phyloP scores from a whole-genome alignment of 768 basidiomycete species.

The Mycena filopes region DNA sequence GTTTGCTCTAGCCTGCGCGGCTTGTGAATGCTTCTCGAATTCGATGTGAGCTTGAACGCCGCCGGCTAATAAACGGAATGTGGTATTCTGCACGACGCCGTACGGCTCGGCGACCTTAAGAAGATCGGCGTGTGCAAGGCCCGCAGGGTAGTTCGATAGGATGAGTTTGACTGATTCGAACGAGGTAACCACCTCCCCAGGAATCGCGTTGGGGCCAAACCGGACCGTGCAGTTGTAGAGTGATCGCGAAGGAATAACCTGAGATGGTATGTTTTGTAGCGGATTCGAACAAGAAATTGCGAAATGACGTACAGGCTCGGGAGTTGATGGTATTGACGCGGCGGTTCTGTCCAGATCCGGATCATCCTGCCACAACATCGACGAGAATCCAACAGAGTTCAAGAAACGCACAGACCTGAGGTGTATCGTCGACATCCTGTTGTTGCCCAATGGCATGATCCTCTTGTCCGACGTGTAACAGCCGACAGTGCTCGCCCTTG shows the following conservation, averaged over 20 bases:
- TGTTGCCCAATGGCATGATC: not conserved
- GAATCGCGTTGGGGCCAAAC: constrained; percentile 18
- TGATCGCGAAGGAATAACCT: constrained; percentile 13
- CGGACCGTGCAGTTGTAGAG: constrained; percentile 18
- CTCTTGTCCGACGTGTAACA: constrained; percentile 8
- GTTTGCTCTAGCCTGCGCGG: constrained; percentile 21
- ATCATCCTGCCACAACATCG: not conserved
- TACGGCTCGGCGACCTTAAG: constrained; percentile 14
- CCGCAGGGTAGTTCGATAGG: constrained; percentile 20
- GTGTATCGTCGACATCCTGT: not conserved
- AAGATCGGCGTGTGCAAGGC: constrained; percentile 19
- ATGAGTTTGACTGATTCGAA: constrained; percentile 19
- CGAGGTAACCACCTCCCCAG: constrained; percentile 15
- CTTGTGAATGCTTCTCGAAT: constrained; percentile 21
- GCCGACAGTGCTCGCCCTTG: constrained; percentile 9
- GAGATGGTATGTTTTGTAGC: not conserved
- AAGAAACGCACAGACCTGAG: constrained; percentile 10
- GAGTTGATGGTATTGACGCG: not conserved
- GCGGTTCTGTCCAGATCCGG: not conserved
- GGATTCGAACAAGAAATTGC: not conserved
- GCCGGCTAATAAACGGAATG: constrained; percentile 7
- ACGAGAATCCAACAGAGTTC: too few species aligned
- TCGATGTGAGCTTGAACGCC: constrained; percentile 22
- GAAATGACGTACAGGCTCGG: constrained; percentile 7
- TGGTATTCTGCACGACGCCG: constrained; percentile 23